These are phyloP conservation scores for Aspergillus indologenus DNA, from an alignment of 495 filamentous ascomycete genomes.

Conservation along the genomic window DNA sequence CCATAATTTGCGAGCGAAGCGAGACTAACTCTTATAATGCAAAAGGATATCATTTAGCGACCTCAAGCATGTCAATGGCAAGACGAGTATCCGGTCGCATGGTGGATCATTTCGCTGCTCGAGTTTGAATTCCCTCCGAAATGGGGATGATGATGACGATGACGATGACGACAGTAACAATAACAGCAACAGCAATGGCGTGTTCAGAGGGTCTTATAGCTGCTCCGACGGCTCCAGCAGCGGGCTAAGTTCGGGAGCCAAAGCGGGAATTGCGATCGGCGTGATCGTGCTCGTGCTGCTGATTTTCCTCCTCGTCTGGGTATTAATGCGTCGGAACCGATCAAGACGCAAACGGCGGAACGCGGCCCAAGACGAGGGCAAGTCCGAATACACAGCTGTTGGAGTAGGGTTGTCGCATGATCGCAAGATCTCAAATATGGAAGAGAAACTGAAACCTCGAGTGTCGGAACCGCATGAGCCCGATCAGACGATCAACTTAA, in stretches of 20 bases:
- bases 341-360: conserved; percentile 4
- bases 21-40: background rate
- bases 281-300: conserved; percentile 29
- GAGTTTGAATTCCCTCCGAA: background rate
- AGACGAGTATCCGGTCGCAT: conserved; percentile 22
- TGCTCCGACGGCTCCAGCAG: conserved; percentile 17
- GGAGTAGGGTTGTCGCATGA: background rate
- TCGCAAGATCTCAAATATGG: background rate
- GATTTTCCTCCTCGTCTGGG: conserved; percentile 25
- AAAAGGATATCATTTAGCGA: conserved; percentile 27
- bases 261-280: conserved; percentile 31
- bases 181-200: conserved; percentile 10
- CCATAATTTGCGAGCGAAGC: background rate
- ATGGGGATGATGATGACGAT: conserved; percentile 6
- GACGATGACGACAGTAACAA: background rate
- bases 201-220: conserved; percentile 21
- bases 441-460: background rate
- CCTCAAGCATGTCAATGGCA: conserved; percentile 27
- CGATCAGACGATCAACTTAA: background rate
- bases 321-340: conserved; percentile 19
- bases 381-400: conserved; percentile 1
- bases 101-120: conserved; percentile 22
- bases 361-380: background rate
- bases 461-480: conserved; percentile 3
- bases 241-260: conserved; percentile 27